These are phyloP conservation scores for Sedum album DNA, from an alignment of 164 flowering plant species.

Conservation along the genomic window DNA sequence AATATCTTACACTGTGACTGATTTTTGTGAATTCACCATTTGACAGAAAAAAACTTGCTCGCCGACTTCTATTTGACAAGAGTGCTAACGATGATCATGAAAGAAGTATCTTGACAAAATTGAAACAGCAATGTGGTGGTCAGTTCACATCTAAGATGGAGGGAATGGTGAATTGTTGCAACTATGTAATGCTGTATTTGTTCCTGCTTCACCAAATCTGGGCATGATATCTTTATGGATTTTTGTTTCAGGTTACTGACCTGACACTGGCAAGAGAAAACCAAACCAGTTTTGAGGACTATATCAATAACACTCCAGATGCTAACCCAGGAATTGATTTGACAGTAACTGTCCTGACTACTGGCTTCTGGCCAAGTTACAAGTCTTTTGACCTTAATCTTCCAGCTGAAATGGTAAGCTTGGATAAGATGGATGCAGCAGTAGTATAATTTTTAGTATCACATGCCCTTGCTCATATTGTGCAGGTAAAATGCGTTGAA, in stretches of 20 bases:
- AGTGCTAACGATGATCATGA: conserved; percentile 27
- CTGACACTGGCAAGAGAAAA: conserved; percentile 31
- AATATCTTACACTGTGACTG: neutral
- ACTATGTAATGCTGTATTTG: neutral
- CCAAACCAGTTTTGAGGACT: conserved; percentile 30
- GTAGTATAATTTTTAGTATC: neutral
- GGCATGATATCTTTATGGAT: neutral
- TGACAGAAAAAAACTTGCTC: conserved; percentile 30
- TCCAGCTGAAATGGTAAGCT: conserved; percentile 72
- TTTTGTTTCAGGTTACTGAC: conserved; percentile 29
- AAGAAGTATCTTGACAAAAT: conserved; percentile 19
- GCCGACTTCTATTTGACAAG: conserved; percentile 23
- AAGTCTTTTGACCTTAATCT: conserved; percentile 84
- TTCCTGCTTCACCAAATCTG: neutral
- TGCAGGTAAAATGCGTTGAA: conserved; percentile 74
- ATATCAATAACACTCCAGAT: conserved; percentile 18
- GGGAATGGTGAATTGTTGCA: conserved; percentile 22
- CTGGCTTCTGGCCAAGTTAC: conserved; percentile 95
- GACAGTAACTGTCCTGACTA: conserved; percentile 84
- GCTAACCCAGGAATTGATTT: conserved; percentile 60
- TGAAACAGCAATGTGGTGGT: conserved; percentile 32
- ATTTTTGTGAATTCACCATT: neutral
- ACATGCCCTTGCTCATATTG: neutral
- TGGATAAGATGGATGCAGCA: neutral
- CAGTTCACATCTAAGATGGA: conserved; percentile 36